Conservation (phyloP, 768 basidiomycete genomes). For the Leccinum boreale region DNA sequence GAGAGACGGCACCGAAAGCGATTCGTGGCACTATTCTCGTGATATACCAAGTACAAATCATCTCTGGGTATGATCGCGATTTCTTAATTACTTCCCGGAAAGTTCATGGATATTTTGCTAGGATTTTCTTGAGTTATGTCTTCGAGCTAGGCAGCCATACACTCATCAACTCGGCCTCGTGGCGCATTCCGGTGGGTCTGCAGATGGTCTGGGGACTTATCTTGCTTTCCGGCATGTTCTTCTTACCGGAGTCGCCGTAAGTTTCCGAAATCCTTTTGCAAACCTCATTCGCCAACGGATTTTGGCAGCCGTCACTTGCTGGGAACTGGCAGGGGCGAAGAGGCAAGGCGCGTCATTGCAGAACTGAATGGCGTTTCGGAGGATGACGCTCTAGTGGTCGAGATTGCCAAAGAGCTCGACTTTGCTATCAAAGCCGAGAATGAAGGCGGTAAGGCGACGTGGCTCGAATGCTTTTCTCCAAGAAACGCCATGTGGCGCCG, state of each 20-base stretch:
- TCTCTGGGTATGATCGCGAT: constrained; percentile 48
- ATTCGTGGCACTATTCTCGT: constrained; percentile 71
- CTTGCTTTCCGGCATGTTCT: constrained; percentile 66
- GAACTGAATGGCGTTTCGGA: constrained; percentile 59
- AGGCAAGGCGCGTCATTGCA: constrained; percentile 63
- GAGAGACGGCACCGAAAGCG: constrained; percentile 73
- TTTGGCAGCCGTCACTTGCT: constrained; percentile 65
- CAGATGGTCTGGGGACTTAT: constrained; percentile 70
- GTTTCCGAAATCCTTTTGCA: constrained; percentile 20
- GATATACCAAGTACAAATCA: constrained; percentile 76
- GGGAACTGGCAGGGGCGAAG: constrained; percentile 47
- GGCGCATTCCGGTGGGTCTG: constrained; percentile 72
- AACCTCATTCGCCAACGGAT: background rate
- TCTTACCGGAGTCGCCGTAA: constrained; percentile 76
- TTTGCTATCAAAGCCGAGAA: constrained; percentile 70
- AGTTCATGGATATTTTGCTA: constrained; percentile 19
- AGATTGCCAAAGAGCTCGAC: constrained; percentile 60
- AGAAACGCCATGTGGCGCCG: constrained; percentile 69
- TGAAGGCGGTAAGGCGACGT: constrained; percentile 75
- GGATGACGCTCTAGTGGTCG: constrained; percentile 57
- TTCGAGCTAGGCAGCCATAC: constrained; percentile 65
- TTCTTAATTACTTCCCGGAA: background rate
- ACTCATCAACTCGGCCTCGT: constrained; percentile 57
- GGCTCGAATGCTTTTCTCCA: constrained; percentile 74
- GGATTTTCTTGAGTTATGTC: constrained; percentile 71